Evolutionary conservation across 352 stramenopile species (phyloP).

Genomic region (Phytopythium helicoides): DNA sequence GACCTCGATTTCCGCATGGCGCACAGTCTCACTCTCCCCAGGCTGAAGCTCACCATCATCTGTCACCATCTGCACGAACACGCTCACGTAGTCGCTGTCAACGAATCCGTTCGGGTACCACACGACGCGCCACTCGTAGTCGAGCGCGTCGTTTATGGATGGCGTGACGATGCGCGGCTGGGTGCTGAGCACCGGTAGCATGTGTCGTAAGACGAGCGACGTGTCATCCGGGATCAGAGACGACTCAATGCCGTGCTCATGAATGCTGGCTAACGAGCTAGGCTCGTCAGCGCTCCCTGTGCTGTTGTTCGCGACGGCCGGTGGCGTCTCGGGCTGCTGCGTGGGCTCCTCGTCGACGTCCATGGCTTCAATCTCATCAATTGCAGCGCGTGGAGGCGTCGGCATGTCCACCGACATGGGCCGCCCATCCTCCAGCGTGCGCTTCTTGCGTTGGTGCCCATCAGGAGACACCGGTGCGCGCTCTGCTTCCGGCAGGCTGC

Average conservation of each 20-base stretch:
- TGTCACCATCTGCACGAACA: slow-evolving; percentile 60
- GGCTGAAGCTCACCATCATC: slow-evolving; percentile 2
- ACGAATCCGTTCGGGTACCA: slow-evolving; percentile 57
- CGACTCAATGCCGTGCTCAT: slow-evolving; percentile 6
- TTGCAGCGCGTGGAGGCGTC: background rate
- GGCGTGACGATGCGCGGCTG: slow-evolving; percentile 30
- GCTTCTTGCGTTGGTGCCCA: slow-evolving; percentile 28
- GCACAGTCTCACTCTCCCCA: background rate
- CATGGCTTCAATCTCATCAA: slow-evolving; percentile 7
- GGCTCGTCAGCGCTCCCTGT: background rate
- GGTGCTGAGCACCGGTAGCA: slow-evolving; percentile 43
- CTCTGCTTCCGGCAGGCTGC: slow-evolving; percentile 19
- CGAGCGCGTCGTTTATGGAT: slow-evolving; percentile 29
- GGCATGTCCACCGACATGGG: slow-evolving; percentile 9
- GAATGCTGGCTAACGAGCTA: slow-evolving; percentile 17
- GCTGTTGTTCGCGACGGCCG: background rate
- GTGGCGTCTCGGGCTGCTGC: slow-evolving; percentile 9
- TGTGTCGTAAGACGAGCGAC: slow-evolving; percentile 28
- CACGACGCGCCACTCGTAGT: slow-evolving; percentile 53
- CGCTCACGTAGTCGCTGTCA: slow-evolving; percentile 42
- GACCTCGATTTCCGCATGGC: slow-evolving; percentile 38
- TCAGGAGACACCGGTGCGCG: slow-evolving; percentile 11
- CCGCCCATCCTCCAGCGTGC: slow-evolving; percentile 7
- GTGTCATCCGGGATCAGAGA: slow-evolving; percentile 1
- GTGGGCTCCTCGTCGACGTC: slow-evolving; percentile 10